Evolutionary conservation across 371 early-diverging fungal species (phyloP).

Genomic region (Syncephalis fuscata): DNA sequence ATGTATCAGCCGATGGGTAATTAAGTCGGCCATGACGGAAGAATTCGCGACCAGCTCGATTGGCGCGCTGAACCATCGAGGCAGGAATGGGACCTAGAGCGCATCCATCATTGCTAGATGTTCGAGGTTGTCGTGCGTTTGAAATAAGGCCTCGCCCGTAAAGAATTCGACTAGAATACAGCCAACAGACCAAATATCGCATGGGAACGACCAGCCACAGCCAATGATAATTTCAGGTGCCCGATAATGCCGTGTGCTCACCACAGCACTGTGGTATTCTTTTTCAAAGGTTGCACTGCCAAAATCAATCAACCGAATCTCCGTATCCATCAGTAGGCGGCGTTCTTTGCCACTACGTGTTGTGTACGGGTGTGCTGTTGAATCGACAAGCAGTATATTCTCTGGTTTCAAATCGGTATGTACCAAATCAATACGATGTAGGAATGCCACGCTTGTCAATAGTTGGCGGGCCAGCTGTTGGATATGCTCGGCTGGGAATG

Average conservation of each 20-base stretch:
- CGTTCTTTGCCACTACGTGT: not conserved
- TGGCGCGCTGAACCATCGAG: slow-evolving; percentile 15
- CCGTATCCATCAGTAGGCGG: slow-evolving; percentile 36
- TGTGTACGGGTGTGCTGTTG: not conserved
- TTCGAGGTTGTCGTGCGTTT: slow-evolving; percentile 73
- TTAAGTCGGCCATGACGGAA: slow-evolving; percentile 32
- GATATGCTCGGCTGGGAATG: slow-evolving; percentile 74
- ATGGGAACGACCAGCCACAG: slow-evolving; percentile 87
- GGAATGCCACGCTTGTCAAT: slow-evolving; percentile 52
- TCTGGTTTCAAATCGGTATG: slow-evolving; percentile 95
- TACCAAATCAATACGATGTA: slow-evolving; percentile 65
- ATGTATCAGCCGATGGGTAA: slow-evolving; percentile 48
- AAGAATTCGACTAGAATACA: slow-evolving; percentile 89
- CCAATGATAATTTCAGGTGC: slow-evolving; percentile 94
- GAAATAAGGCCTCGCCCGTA: slow-evolving; percentile 90
- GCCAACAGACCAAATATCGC: slow-evolving; percentile 95
- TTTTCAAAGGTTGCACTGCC: slow-evolving; percentile 88
- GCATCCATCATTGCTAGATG: slow-evolving; percentile 58
- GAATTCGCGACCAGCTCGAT: slow-evolving; percentile 22
- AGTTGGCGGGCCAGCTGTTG: slow-evolving; percentile 67
- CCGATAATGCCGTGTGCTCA: slow-evolving; percentile 87
- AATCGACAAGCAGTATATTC: slow-evolving; percentile 47
- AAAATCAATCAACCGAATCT: slow-evolving; percentile 88
- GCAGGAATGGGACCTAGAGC: slow-evolving; percentile 35
- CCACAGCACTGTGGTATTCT: slow-evolving; percentile 81